These are phyloP conservation scores for Coniferiporia sulphurascens DNA, from an alignment of 1,284 basidiomycete species.

Conservation along the genomic window DNA sequence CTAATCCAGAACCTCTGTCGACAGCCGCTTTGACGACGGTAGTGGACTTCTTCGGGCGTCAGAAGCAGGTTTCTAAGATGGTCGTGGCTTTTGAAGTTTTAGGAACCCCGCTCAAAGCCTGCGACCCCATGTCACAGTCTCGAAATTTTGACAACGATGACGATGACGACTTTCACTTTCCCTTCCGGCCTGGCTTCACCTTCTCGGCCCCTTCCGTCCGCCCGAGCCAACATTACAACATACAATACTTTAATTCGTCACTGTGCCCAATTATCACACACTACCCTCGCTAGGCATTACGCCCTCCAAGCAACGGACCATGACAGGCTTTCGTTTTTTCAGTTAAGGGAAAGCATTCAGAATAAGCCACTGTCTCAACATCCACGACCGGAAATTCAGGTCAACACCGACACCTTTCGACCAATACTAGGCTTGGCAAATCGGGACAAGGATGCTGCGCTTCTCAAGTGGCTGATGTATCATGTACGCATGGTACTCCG, in stretches of 20 bases:
- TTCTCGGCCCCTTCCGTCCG: conserved; percentile 38
- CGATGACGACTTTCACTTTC: conserved; percentile 49
- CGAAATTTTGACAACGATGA: conserved; percentile 57
- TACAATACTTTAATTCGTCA: conserved; percentile 58
- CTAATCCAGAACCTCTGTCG: conserved; percentile 42
- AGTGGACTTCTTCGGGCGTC: conserved; percentile 60
- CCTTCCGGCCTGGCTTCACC: conserved; percentile 29
- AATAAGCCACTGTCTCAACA: conserved; percentile 29
- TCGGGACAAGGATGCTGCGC: conserved; percentile 45
- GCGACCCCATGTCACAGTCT: conserved; percentile 39
- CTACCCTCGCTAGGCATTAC: conserved; percentile 62
- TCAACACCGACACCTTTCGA: conserved; percentile 51
- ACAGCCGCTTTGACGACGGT: conserved; percentile 65
- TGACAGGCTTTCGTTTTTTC: conserved; percentile 33
- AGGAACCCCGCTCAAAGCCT: conserved; percentile 56
- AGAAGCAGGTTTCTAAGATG: conserved; percentile 56
- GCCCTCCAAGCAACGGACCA: conserved; percentile 49
- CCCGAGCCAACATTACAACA: conserved; percentile 64
- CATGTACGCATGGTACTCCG: conserved; percentile 39
- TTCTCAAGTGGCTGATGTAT: conserved; percentile 53
- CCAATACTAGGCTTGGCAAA: conserved; percentile 54
- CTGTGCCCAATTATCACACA: conserved; percentile 42
- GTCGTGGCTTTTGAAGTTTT: conserved; percentile 72
- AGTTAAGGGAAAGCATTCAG: conserved; percentile 21
- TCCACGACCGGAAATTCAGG: conserved; percentile 43